phyloP scores from a whole-genome alignment of 1,284 basidiomycete genomes.

The Cutaneotrichosporon spelunceum region DNA sequence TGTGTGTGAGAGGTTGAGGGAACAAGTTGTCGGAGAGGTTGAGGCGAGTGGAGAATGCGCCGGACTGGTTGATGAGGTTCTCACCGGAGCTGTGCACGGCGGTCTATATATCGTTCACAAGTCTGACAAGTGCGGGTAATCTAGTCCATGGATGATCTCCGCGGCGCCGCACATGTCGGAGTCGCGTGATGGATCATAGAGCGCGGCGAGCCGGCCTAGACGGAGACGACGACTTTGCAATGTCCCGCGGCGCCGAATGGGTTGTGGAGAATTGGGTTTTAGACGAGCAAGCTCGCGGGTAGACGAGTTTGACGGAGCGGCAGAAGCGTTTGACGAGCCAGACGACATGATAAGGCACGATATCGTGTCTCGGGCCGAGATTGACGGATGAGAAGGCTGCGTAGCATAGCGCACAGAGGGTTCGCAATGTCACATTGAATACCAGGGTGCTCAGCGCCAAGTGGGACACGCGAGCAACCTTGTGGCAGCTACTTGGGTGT shows the following conservation, averaged over 20 bases:
- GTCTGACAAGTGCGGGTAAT: neutral
- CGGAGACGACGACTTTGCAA: neutral
- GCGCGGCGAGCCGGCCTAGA: neutral
- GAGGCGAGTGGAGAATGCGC: neutral
- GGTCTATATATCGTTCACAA: neutral
- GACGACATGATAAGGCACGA: neutral
- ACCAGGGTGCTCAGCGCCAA: neutral
- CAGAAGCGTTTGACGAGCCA: neutral
- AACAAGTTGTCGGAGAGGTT: neutral
- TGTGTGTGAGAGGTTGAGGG: neutral
- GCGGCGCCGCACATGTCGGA: neutral
- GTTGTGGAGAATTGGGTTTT: neutral
- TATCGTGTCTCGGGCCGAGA: neutral
- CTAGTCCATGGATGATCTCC: neutral
- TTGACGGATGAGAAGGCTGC: neutral
- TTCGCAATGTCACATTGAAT: neutral
- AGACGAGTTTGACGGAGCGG: neutral
- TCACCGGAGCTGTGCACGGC: neutral
- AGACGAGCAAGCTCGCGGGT: neutral
- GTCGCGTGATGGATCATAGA: neutral
- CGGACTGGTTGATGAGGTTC: neutral
- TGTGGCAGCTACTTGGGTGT: too few species aligned
- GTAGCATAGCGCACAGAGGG: neutral
- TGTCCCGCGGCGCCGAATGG: too few species aligned
- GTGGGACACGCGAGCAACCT: too few species aligned